phyloP scores from a whole-genome alignment of 768 basidiomycete genomes.

The Holtermannia corniformis region DNA sequence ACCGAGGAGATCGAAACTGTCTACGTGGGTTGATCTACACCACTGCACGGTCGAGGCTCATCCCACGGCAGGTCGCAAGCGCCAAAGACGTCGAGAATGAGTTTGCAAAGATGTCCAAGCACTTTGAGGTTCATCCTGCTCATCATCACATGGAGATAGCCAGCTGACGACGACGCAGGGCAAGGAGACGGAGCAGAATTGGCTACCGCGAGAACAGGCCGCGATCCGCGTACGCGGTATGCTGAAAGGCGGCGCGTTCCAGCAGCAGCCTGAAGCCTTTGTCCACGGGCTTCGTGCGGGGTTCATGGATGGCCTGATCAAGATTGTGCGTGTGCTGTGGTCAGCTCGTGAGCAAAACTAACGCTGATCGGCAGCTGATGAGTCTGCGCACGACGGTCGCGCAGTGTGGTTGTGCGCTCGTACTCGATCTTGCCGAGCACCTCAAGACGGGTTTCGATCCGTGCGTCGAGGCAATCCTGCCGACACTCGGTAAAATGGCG shows the following conservation, averaged over 20 bases:
- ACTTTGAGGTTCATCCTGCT: conserved; percentile 57
- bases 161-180: conserved; percentile 50
- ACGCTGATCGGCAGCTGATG: conserved; percentile 52
- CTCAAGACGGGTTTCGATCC: conserved; percentile 66
- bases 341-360: conserved; percentile 3
- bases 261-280: conserved; percentile 65
- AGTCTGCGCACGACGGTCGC: conserved; percentile 89
- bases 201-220: conserved; percentile 69
- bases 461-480: conserved; percentile 64
- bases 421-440: conserved; percentile 59
- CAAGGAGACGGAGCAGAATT: conserved; percentile 96
- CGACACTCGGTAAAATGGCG: conserved; percentile 74
- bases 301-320: conserved; percentile 71
- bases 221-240: conserved; percentile 74
- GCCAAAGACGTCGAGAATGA: conserved; percentile 74
- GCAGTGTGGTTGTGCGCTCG: conserved; percentile 64
- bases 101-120: conserved; percentile 64
- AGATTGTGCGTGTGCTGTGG: conserved; percentile 56
- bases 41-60: no score
- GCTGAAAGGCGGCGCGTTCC: conserved; percentile 74
- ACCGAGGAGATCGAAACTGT: conserved; percentile 28
- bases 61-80: conserved; percentile 65
- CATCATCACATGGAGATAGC: neutral
- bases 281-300: conserved; percentile 62
- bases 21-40: conserved; percentile 20